Conservation (phyloP, 345 rosid genomes). For the Combretum micranthum region DNA sequence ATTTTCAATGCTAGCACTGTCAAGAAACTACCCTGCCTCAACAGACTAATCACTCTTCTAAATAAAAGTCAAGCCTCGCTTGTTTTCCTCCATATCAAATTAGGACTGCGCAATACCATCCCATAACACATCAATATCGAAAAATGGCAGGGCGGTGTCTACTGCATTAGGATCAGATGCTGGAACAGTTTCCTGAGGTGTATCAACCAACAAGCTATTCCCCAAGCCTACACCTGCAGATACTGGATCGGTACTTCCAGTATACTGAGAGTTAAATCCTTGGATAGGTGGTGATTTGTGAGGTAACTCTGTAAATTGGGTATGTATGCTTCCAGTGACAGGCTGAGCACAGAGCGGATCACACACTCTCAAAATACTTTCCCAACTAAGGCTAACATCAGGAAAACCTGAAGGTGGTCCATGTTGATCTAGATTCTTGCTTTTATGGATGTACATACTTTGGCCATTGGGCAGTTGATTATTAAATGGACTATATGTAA, state of each 20-base stretch:
- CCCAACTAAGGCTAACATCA: not conserved
- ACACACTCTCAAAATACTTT: not conserved
- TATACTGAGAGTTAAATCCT: conserved; percentile 11
- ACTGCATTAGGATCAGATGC: conserved; percentile 10
- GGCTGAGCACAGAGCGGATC: no score
- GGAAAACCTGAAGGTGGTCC: not conserved
- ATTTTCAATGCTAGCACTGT: not conserved
- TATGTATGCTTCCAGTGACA: no score
- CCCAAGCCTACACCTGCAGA: conserved; percentile 12
- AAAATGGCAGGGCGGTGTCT: conserved; percentile 30
- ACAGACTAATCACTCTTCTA: not conserved
- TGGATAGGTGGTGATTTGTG: not conserved
- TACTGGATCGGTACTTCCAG: conserved; percentile 10
- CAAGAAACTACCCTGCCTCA: not conserved
- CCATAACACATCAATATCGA: conserved; percentile 38
- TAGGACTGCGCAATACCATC: conserved; percentile 21
- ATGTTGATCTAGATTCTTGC: not conserved
- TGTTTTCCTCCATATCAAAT: conserved; percentile 6
- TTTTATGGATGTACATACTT: not conserved
- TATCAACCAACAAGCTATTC: conserved; percentile 21
- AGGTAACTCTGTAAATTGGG: not conserved
- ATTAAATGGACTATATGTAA: not conserved
- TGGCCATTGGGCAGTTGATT: conserved; percentile 3
- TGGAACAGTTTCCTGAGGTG: conserved; percentile 13
- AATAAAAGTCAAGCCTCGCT: not conserved